Percentiles rank a stretch among this genome's conserved stretches.
Conservation (phyloP, 2,329 filamentous ascomycete species). For the Didymella segeticola region DNA sequence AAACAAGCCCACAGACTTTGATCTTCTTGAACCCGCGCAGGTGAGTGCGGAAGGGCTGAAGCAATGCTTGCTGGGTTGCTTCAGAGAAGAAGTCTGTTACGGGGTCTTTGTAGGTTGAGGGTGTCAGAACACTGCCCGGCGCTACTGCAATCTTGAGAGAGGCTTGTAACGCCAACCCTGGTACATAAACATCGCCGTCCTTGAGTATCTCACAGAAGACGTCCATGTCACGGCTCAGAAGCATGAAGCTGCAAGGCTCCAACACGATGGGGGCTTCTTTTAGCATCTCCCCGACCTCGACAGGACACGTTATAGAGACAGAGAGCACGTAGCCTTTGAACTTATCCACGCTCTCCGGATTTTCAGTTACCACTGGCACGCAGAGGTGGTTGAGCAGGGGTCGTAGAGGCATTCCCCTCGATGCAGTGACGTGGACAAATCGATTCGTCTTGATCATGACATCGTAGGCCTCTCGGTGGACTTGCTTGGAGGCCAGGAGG, state of each 20-base stretch:
- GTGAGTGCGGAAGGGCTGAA: slow-evolving; percentile 20
- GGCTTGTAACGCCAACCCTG: slow-evolving; percentile 5
- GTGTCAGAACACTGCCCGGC: background rate
- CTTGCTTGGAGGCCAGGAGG: slow-evolving; percentile 13
- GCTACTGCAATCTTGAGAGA: slow-evolving; percentile 17
- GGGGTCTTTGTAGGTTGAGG: slow-evolving; percentile 5
- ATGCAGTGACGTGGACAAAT: slow-evolving; percentile 20
- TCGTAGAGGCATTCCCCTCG: slow-evolving; percentile 9
- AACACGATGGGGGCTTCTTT: background rate
- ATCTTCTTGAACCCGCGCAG: slow-evolving; percentile 21
- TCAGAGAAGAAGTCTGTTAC: slow-evolving; percentile 23
- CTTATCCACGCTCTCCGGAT: background rate
- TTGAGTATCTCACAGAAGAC: slow-evolving; percentile 18
- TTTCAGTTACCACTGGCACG: slow-evolving; percentile 15
- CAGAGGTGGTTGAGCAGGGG: background rate
- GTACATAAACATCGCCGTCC: slow-evolving; percentile 11
- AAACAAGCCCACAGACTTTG: slow-evolving; percentile 15
- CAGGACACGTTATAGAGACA: slow-evolving; percentile 8
- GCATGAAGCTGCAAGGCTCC: slow-evolving; percentile 9
- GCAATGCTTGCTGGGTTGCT: slow-evolving; percentile 23
- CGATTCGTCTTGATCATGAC: slow-evolving; percentile 27
- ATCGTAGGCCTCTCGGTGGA: slow-evolving; percentile 21
- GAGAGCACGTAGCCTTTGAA: slow-evolving; percentile 25
- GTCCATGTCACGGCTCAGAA: slow-evolving; percentile 22
- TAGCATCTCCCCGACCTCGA: background rate